Conservation (phyloP, 2,329 filamentous ascomycete species). For the Mycogone perniciosa region DNA sequence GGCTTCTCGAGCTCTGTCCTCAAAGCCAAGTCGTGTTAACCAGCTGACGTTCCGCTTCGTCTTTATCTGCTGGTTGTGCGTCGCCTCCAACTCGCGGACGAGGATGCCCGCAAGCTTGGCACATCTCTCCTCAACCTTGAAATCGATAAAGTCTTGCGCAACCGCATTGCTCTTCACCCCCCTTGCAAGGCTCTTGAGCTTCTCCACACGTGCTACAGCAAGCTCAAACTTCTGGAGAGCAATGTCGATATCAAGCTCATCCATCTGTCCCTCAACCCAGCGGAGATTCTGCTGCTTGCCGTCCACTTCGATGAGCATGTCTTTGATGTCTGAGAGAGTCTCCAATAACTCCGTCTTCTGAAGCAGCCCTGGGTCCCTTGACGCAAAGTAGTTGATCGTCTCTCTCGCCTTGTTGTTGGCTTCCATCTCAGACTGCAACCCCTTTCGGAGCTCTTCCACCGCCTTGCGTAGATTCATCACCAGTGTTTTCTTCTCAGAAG, state of each 20-base stretch:
- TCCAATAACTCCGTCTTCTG: constrained; percentile 78
- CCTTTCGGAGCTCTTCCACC: constrained; percentile 84
- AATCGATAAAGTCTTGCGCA: constrained; percentile 85
- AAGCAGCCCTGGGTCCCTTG: constrained; percentile 66
- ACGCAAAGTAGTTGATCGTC: constrained; percentile 79
- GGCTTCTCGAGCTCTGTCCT: constrained; percentile 80
- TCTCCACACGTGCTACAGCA: constrained; percentile 78
- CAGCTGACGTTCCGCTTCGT: constrained; percentile 78
- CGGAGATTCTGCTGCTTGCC: constrained; percentile 93
- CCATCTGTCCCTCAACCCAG: constrained; percentile 92
- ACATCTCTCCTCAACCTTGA: constrained; percentile 83
- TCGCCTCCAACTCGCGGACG: constrained; percentile 69
- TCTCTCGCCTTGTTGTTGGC: constrained; percentile 78
- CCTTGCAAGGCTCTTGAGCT: constrained; percentile 70
- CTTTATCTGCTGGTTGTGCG: constrained; percentile 67
- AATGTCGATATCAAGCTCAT: constrained; percentile 93
- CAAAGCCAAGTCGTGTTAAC: constrained; percentile 81
- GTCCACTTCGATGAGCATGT: constrained; percentile 91
- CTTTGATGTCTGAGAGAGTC: constrained; percentile 69
- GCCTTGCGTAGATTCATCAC: constrained; percentile 88
- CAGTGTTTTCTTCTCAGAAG: constrained; percentile 70
- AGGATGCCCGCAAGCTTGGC: constrained; percentile 69
- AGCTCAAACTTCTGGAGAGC: constrained; percentile 83
- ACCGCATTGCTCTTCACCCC: constrained; percentile 78
- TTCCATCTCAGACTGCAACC: constrained; percentile 77